Evolutionary conservation across 2,329 filamentous ascomycete species (phyloP), one percentile per base, ranked within the genome.

Genomic region (Endoconidiophora laricicola): DNA sequence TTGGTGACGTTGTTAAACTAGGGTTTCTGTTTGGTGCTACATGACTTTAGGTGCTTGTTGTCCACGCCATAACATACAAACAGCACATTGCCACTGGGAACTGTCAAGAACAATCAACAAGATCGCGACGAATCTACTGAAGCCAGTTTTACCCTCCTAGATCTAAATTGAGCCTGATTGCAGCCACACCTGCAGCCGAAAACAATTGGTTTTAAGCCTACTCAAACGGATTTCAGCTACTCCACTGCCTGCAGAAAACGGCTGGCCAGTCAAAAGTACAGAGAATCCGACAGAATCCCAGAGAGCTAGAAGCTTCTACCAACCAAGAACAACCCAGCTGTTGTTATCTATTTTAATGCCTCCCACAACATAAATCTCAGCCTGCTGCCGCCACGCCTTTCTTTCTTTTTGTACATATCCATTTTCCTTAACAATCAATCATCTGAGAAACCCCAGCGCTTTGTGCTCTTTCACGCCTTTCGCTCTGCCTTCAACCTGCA

Each of bases 291-390:
- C 47, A 49, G 24, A 49, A 49, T 18, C 16, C 22, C 9, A 18
- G 36, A 29, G 16, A 52, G 50, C 50, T 52, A 52, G 50, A 52
- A 52, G 48, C 50, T 52, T 52, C 50, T 16, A 48, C 36, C 40
- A 46, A 20, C 29, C 7, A 33, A 33, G 7, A 12, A 33, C 29
- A 33, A 33, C 9, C 29, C 9, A 33, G 29, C 7, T 12, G 29
- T 33, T 12, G 29, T 7, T 2, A 33, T 9, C 16, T 18, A 18
- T 33, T 33, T 33, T 10, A 10, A 33, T 12, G 5, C 29, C 9
- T 33, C 29, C 12, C 7, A 33, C 29, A 3, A 6, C 29, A 9
- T 33, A 33, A 33, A 33, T 33, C 29, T 33, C 29, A 33, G 29
- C 9, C 29, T 10, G 48, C 50, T 52, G 48, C 50, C 20, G 45